phyloP scores from a whole-genome alignment of 2,329 filamentous ascomycete species.

The Coleophoma eucalyptorum region DNA sequence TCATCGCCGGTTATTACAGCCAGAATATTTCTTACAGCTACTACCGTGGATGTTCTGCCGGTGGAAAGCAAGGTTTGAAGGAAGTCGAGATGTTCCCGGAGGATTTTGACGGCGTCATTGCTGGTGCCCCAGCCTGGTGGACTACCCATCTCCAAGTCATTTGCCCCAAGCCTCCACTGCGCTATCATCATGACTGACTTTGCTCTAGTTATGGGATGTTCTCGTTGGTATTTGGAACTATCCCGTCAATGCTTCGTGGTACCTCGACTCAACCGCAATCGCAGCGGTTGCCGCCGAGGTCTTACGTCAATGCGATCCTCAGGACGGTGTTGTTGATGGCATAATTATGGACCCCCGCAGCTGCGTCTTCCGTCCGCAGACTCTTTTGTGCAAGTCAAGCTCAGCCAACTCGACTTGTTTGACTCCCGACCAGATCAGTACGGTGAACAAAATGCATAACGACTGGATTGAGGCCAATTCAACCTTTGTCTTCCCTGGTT shows the following conservation, averaged over 20 bases:
- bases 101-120: conserved; percentile 43
- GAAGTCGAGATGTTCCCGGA: conserved; percentile 37
- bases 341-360: conserved; percentile 33
- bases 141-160: neutral
- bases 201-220: neutral
- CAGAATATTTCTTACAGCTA: conserved; percentile 23
- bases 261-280: conserved; percentile 40
- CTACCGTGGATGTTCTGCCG: conserved; percentile 43
- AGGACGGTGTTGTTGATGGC: conserved; percentile 44
- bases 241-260: conserved; percentile 37
- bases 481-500: conserved; percentile 8
- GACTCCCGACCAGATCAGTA: conserved; percentile 37
- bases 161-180: too few relatives aligned
- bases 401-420: conserved; percentile 33
- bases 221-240: conserved; percentile 48
- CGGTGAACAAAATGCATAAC: conserved; percentile 36
- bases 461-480: conserved; percentile 14
- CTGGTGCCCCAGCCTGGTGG: conserved; percentile 29
- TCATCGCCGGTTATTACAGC: conserved; percentile 4
- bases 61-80: conserved; percentile 42
- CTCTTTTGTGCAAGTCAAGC: conserved; percentile 14
- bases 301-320: conserved; percentile 43
- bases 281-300: conserved; percentile 37
- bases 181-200: too few relatives aligned
- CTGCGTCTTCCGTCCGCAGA: conserved; percentile 28